Base-by-base conservation (phyloP, 768 basidiomycete species). In the Podaxis mareebaensis region DNA sequence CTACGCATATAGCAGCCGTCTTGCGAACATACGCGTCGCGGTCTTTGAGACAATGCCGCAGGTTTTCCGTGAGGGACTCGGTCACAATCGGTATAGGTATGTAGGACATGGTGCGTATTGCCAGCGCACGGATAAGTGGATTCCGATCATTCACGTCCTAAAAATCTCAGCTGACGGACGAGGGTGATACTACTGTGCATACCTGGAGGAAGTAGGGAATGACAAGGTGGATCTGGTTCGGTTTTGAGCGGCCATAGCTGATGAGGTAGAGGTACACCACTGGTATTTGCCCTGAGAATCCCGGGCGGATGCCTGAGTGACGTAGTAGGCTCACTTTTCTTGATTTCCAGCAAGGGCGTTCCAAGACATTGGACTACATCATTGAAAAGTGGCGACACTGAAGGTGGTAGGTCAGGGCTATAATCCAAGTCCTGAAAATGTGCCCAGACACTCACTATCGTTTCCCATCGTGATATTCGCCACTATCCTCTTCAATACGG, bases 391-490 rank as follows among this genome's bases (percentile, higher is more conserved):
- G 93, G 85, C 26, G 95, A 96, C 94, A 97, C 93, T 96, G 36
- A 22, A 26, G 38, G 28, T n/a, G 33, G 38, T 24, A 33, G 68
- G 65, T 64, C 65, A 62, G 46, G 30, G 54, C 20, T 66, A 62
- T 60, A 53, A 63, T 63, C 65, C 70, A 65, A 68, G 69, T 46
- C 15, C 48, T 52, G 61, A 65, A 65, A 64, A 61, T 61, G 60
- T 56, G 58, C 10, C 44, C 6, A 52, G 63, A 68, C 74, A 87
- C 95, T 78, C 73, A 97, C 96, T 96, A 77, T 99, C 96, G 72
- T 95, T 97, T 49, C 97, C 97, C 96, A 99, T 99, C 3, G 97
- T 99, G 75, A 99, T 99, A 76, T 98, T 98, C 46, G 97, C 97
- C 12, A 98, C 95, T 64, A 98, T 91, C 81, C 96, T 96, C 85